These are phyloP conservation scores for Euphorbia pulcherrima DNA, from an alignment of 345 rosid species.

Conservation along the genomic window DNA sequence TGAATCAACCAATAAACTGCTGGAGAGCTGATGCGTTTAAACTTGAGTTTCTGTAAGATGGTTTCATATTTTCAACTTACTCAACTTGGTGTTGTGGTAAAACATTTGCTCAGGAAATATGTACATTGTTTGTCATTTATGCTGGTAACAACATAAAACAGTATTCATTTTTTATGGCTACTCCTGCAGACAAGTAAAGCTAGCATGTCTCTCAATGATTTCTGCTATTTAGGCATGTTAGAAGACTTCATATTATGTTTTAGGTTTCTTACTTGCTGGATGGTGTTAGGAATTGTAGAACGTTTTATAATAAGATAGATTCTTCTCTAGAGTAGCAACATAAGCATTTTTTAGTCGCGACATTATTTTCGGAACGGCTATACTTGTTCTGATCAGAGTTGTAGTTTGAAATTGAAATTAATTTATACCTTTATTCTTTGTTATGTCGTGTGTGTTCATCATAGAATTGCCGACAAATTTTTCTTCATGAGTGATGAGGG, in stretches of 20 bases:
- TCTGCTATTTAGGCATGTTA: not conserved
- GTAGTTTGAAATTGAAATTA: not conserved
- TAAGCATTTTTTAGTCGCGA: not conserved
- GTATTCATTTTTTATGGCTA: constrained; percentile 2
- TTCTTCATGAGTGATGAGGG: constrained; percentile 9
- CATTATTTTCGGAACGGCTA: constrained; percentile 6
- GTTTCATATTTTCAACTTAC: not conserved
- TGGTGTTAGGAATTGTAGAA: not conserved
- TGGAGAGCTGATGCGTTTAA: not conserved
- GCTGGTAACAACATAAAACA: not conserved
- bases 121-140: constrained; percentile 8
- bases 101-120: not conserved
- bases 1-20: not conserved
- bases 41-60: not conserved
- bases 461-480: not conserved
- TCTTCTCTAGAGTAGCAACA: not conserved
- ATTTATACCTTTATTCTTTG: not conserved
- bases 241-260: not conserved
- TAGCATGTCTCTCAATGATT: not conserved
- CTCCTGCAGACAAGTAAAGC: not conserved
- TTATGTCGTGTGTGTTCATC: not conserved
- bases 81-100: constrained; percentile 5
- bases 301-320: not conserved
- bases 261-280: not conserved
- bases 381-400: not conserved